Base-by-base conservation (phyloP, 164 flowering plant genomes). In the Amborella trichopoda region DNA sequence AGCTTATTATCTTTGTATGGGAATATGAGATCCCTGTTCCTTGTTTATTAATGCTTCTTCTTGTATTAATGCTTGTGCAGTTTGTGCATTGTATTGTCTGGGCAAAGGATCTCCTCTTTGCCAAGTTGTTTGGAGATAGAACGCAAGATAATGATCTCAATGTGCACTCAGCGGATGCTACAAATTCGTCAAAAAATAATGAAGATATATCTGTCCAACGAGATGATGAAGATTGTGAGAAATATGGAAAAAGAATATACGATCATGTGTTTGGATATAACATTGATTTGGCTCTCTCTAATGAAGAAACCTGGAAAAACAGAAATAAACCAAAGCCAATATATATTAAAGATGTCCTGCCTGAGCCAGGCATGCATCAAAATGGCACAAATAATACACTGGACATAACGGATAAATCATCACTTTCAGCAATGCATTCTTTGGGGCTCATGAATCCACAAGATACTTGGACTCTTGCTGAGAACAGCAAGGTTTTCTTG, bases 11-110 rank as follows among this genome's bases (percentile, higher is more conserved):
- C n/a, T n/a, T n/a, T n/a, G n/a, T n/a, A n/a, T n/a, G n/a, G n/a
- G n/a, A n/a, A n/a, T n/a, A n/a, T n/a, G n/a, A n/a, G n/a, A n/a
- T n/a, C n/a, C n/a, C n/a, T n/a, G n/a, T n/a, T n/a, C n/a, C n/a
- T n/a, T n/a, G n/a, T n/a, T n/a, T n/a, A n/a, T n/a, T n/a, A n/a
- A n/a, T n/a, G n/a, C n/a, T n/a, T n/a, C n/a, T n/a, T n/a, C n/a
- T n/a, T n/a, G 5, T 30, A 42, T 26, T 23, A 50, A 46, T 28
- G 34, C 34, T 57, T 48, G 52, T 76, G 78, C 87, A 93, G 99
- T 93, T 84, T 74, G 91, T 93, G 55, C 99, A 93, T 67, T 93
- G 96, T 63, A 77, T 88, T 65, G 99, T 84, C 23, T 93, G 99
- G 99, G 95, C 95, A 16, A 93, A 93, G 68, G 99, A 93, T 46